phyloP scores from a whole-genome alignment of 176 grass and related monocot species.

The Phoenix roebelenii region DNA sequence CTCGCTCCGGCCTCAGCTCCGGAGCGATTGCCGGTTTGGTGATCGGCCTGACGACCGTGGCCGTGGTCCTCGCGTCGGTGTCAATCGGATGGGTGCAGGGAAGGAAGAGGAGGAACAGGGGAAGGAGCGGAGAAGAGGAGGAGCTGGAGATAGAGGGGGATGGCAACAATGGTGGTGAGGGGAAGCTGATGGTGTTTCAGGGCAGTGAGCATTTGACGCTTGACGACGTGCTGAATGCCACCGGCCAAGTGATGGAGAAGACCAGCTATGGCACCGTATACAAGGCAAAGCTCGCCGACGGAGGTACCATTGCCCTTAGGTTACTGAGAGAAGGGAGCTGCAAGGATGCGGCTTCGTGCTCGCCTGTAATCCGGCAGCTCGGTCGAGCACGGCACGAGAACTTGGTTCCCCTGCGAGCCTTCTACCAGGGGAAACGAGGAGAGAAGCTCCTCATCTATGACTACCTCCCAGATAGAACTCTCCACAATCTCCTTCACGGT shows the following conservation, averaged over 20 bases:
- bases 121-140: slow-evolving; percentile 16
- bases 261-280: slow-evolving; percentile 82
- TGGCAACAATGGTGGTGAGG: slow-evolving; percentile 25
- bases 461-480: slow-evolving; percentile 45
- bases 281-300: slow-evolving; percentile 75
- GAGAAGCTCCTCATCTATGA: slow-evolving; percentile 96
- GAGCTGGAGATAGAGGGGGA: slow-evolving; percentile 38
- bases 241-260: slow-evolving; percentile 85
- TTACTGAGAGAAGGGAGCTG: slow-evolving; percentile 71
- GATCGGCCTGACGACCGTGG: slow-evolving; percentile 65
- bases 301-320: slow-evolving; percentile 63
- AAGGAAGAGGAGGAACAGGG: slow-evolving; percentile 31
- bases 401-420: slow-evolving; percentile 65
- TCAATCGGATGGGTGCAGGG: slow-evolving; percentile 63
- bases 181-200: slow-evolving; percentile 65
- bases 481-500: slow-evolving; percentile 64
- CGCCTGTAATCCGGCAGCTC: slow-evolving; percentile 46
- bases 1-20: slow-evolving; percentile 43
- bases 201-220: slow-evolving; percentile 85
- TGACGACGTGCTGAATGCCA: slow-evolving; percentile 86
- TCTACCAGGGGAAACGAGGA: slow-evolving; percentile 82
- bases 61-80: slow-evolving; percentile 52
- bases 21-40: slow-evolving; percentile 65
- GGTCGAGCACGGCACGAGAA: slow-evolving; percentile 71
- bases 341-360: slow-evolving; percentile 41